Base-by-base conservation (phyloP, 2,329 filamentous ascomycete species). In the Pestalotiopsis sp. region DNA sequence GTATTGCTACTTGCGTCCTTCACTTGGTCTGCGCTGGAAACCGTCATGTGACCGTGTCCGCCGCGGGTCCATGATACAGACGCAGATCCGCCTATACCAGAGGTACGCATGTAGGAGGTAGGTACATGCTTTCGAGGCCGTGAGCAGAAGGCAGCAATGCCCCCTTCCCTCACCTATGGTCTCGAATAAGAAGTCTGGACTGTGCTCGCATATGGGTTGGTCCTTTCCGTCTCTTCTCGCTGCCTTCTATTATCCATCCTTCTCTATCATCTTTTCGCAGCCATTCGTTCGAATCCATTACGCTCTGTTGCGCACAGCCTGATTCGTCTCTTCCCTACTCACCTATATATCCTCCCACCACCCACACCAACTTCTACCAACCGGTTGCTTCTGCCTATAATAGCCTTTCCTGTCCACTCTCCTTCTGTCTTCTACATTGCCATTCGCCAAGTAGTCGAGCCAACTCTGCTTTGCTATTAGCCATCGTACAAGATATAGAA, bases 71-170 rank as follows among this genome's bases (percentile, higher is more conserved):
- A 60, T 57, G 23, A 9, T 58, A 25, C 65, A 52, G 39, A 20
- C 17, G 17, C n/a, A 20, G 3, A n/a, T n/a, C 45, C 45, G 45
- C 45, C 45, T 52, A 52, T 52, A 52, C 45, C 45, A 52, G 31
- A 36, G 45, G 45, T 52, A 52, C 45, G 45, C 20, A 52, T 52
- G 17, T 52, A 9, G 31, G 31, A 36, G 31, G 31, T 36, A 36
- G 31, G 31, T 39, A 52, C 45, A 52, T 52, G 45, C 20, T 52
- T 52, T 52, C 7, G 45, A 52, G 45, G 17, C 14, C 45, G 27
- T 45, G 68, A 58, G 65, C 31, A 38, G 68, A 69, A 69, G 65
- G 68, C 68, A 69, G 68, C 68, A 69, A 56, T 67, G 58, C 68
- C 65, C 68, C 64, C 61, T 69, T 58, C 65, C 62, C 60, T 36